Percentiles rank a stretch among this genome's conserved stretches.
Evolutionary conservation across 2,329 filamentous ascomycete genomes (phyloP).

Genomic region (Cyphellophora attinorum): DNA sequence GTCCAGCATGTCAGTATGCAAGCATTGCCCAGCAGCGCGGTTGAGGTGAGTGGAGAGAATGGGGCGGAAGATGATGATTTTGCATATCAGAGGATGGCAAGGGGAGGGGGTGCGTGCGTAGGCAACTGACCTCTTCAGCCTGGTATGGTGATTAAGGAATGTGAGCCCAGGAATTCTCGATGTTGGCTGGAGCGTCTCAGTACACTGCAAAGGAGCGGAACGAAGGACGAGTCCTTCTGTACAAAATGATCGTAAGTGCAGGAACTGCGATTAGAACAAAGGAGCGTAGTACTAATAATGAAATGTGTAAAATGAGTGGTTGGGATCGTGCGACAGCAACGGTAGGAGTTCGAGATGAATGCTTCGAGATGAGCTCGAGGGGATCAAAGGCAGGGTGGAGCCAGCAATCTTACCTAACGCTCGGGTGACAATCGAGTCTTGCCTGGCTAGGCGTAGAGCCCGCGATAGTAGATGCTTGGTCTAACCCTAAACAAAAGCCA

Average conservation of each 20-base stretch:
- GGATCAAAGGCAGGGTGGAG: too few species aligned
- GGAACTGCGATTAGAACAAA: not conserved
- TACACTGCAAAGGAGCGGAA: slow-evolving; percentile 16
- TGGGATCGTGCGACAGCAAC: not conserved
- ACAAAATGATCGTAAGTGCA: not conserved
- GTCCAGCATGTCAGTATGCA: not conserved
- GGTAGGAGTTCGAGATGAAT: not conserved
- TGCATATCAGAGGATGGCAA: not conserved
- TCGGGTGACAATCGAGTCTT: too few species aligned
- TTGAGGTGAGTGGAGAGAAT: slow-evolving; percentile 9
- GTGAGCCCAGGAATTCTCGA: not conserved
- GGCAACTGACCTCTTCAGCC: not conserved
- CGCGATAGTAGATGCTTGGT: not conserved
- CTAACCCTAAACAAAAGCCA: not conserved
- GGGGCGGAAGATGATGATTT: not conserved
- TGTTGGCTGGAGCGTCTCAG: not conserved
- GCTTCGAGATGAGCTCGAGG: not conserved
- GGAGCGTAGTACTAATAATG: not conserved
- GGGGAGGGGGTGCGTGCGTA: slow-evolving; percentile 1
- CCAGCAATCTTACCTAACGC: too few species aligned
- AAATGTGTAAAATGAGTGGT: not conserved
- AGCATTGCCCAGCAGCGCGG: slow-evolving; percentile 7
- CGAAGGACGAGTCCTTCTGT: slow-evolving; percentile 19
- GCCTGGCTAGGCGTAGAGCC: too few species aligned
- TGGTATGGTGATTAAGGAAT: not conserved